Evolutionary conservation across 257 asterid genomes (phyloP).

Genomic region (Leptodermis oblonga): DNA sequence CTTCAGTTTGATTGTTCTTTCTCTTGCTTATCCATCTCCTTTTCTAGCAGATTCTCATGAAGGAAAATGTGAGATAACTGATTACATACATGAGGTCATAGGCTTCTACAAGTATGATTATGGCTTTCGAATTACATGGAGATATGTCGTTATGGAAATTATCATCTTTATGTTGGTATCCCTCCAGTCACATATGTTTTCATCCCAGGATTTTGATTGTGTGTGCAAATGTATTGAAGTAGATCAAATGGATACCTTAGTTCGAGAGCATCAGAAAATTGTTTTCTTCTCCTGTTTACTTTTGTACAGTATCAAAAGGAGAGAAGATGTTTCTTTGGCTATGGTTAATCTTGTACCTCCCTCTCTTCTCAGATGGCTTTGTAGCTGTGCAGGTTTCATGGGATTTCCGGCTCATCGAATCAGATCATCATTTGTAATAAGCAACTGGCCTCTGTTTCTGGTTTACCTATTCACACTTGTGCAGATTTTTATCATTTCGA

Average conservation of each 20-base stretch:
- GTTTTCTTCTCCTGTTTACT: constrained; percentile 75
- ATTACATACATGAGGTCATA: constrained; percentile 80
- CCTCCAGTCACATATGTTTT: constrained; percentile 82
- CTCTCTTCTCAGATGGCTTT: too few species aligned
- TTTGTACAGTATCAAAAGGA: too few species aligned
- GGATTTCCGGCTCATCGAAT: constrained; percentile 85
- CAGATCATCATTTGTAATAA: constrained; percentile 71
- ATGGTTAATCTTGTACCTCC: too few species aligned
- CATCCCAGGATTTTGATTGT: constrained; percentile 86
- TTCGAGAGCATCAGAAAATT: constrained; percentile 86
- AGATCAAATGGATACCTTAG: constrained; percentile 93
- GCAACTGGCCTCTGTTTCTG: constrained; percentile 77
- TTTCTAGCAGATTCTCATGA: constrained; percentile 63
- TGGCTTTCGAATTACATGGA: constrained; percentile 85
- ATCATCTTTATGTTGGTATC: constrained; percentile 81
- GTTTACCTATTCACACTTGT: constrained; percentile 80
- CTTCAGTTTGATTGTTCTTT: constrained; percentile 80
- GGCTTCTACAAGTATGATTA: constrained; percentile 94
- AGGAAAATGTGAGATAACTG: constrained; percentile 73
- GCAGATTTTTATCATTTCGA: too few species aligned
- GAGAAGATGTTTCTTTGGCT: constrained; percentile 73
- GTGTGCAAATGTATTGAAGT: constrained; percentile 94
- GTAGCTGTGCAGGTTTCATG: too few species aligned
- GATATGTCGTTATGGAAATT: constrained; percentile 93
- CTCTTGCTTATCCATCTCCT: constrained; percentile 94